These are phyloP conservation scores for Termitomyces sp. DNA, from an alignment of 768 basidiomycete genomes.

Conservation along the genomic window DNA sequence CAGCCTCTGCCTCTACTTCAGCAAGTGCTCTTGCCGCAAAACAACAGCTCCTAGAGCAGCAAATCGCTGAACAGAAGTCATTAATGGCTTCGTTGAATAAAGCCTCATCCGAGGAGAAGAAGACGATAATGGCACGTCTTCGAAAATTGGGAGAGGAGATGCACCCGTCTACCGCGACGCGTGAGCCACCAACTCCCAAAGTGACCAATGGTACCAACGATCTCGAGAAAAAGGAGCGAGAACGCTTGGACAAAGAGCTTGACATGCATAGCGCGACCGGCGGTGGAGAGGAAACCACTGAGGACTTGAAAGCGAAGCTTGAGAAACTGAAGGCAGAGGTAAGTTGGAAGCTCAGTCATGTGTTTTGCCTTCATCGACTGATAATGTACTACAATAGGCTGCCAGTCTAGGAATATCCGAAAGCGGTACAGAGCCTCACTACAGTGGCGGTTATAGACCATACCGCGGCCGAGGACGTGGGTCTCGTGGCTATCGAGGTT, in stretches of 20 bases:
- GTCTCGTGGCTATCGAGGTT: conserved; percentile 57
- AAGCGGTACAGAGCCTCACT: conserved; percentile 34
- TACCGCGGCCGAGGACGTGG: conserved; percentile 71
- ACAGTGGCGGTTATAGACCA: conserved; percentile 53
- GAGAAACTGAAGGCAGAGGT: conserved; percentile 82
- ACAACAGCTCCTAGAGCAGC: conserved; percentile 74
- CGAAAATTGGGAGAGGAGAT: conserved; percentile 81
- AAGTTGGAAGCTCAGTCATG: conserved; percentile 21
- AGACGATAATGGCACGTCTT: conserved; percentile 71
- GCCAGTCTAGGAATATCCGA: conserved; percentile 72
- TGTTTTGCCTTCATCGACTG: neutral
- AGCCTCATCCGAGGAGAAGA: conserved; percentile 71
- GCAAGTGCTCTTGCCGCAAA: conserved; percentile 64
- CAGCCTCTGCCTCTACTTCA: conserved; percentile 22
- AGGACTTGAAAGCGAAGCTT: conserved; percentile 71
- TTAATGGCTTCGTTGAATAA: conserved; percentile 70
- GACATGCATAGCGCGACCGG: conserved; percentile 55
- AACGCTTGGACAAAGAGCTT: conserved; percentile 80
- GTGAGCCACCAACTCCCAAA: conserved; percentile 26
- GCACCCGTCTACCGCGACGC: conserved; percentile 40
- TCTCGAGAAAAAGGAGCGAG: conserved; percentile 55
- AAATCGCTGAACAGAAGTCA: conserved; percentile 86
- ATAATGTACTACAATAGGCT: conserved; percentile 43
- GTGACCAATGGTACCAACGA: conserved; percentile 34
- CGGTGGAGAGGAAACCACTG: conserved; percentile 52